A percentile compares a stretch with the other conserved stretches of the same genome.
phyloP scores from a whole-genome alignment of 768 basidiomycete genomes.

The Lactarius tabidus region DNA sequence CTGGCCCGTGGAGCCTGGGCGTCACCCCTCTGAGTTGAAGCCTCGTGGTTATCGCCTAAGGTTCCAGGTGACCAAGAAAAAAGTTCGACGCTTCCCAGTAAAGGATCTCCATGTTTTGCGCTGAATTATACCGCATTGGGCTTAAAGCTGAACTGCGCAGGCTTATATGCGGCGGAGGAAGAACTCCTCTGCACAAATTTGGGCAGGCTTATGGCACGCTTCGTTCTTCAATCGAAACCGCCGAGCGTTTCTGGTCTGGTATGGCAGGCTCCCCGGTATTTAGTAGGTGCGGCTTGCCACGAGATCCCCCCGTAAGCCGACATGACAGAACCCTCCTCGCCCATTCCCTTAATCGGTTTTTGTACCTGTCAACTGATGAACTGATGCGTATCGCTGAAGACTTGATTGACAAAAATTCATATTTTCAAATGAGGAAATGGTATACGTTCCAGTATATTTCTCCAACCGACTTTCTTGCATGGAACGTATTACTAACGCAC shows the following conservation, averaged over 20 bases:
- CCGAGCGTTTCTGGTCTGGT: conserved; percentile 1
- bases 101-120: background rate
- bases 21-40: background rate
- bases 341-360: background rate
- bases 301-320: background rate
- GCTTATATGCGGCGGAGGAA: background rate
- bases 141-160: background rate
- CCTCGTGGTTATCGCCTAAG: background rate
- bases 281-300: background rate
- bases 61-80: background rate
- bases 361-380: background rate
- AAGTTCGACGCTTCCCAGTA: background rate
- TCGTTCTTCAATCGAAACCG: background rate
- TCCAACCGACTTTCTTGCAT: background rate
- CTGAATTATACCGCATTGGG: conserved; percentile 11
- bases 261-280: background rate
- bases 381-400: background rate
- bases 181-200: background rate
- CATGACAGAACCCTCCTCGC: background rate
- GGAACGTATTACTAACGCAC: too few relatives aligned
- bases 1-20: background rate
- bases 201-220: conserved; percentile 3
- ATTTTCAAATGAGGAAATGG: background rate
- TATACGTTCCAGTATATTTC: background rate
- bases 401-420: background rate